Evolutionary conservation across 192 early-diverging fungal species (phyloP).

Genomic region (Entomortierella lignicola): DNA sequence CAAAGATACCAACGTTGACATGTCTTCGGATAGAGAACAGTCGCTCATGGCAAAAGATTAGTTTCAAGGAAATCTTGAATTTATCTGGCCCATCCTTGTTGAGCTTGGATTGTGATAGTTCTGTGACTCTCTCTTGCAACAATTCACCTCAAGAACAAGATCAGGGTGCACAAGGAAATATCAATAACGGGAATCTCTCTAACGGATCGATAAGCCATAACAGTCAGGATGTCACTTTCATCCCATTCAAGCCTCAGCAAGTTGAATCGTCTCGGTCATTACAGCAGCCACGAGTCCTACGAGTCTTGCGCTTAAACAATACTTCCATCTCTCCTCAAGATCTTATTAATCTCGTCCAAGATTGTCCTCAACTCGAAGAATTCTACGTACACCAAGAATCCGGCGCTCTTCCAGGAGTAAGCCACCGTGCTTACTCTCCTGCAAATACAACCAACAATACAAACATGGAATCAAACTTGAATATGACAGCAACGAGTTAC

Average conservation of each 20-base stretch:
- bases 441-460: not conserved
- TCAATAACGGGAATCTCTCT: too few species aligned
- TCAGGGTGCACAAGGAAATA: too few species aligned
- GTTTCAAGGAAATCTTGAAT: conserved; percentile 13
- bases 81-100: not conserved
- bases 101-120: conserved; percentile 23
- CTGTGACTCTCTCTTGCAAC: conserved; percentile 5
- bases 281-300: not conserved
- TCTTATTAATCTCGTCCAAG: not conserved
- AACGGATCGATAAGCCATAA: not conserved
- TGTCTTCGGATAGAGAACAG: conserved; percentile 22
- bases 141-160: not conserved
- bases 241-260: too few species aligned
- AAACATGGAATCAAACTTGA: not conserved
- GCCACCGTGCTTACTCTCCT: not conserved
- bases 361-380: conserved; percentile 17
- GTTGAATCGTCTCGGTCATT: not conserved
- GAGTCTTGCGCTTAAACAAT: conserved; percentile 8
- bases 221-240: too few species aligned
- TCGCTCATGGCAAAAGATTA: conserved; percentile 22
- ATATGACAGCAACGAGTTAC: not conserved
- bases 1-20: conserved; percentile 8
- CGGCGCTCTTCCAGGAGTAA: not conserved
- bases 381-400: conserved; percentile 15
- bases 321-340: conserved; percentile 12